phyloP scores from a whole-genome alignment of 768 basidiomycete species.

The Termitomyces sp. region DNA sequence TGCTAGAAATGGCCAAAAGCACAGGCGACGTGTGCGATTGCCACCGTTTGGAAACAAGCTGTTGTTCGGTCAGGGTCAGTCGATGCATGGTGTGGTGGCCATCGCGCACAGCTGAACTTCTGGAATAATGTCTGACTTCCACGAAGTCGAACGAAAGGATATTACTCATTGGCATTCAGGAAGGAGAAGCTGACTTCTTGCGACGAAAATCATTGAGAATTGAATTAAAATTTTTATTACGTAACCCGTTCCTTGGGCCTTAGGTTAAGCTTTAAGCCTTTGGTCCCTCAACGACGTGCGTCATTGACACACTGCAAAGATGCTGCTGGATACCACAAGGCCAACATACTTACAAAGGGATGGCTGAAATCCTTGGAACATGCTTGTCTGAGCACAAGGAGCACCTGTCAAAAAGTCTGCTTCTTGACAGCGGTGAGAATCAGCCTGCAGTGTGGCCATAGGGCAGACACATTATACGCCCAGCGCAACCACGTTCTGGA shows the following conservation, averaged over 20 bases:
- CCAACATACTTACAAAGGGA: not conserved
- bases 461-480: not conserved
- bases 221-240: not conserved
- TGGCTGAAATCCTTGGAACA: not conserved
- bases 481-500: not conserved
- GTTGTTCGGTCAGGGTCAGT: not conserved
- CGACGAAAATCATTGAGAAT: not conserved
- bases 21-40: not conserved
- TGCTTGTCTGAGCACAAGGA: not conserved
- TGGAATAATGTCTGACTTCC: not conserved
- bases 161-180: constrained; percentile 1
- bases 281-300: not conserved
- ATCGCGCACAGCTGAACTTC: not conserved
- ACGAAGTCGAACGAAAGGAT: not conserved
- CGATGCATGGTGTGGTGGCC: not conserved
- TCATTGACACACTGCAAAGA: not conserved
- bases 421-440: not conserved
- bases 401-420: not conserved
- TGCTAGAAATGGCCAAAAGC: not conserved
- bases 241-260: not conserved
- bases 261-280: too few species aligned
- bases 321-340: not conserved
- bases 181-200: not conserved
- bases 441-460: not conserved
- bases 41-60: not conserved